Evolutionary conservation across 345 rosid species (phyloP).

Genomic region (Ailanthus altissimus): DNA sequence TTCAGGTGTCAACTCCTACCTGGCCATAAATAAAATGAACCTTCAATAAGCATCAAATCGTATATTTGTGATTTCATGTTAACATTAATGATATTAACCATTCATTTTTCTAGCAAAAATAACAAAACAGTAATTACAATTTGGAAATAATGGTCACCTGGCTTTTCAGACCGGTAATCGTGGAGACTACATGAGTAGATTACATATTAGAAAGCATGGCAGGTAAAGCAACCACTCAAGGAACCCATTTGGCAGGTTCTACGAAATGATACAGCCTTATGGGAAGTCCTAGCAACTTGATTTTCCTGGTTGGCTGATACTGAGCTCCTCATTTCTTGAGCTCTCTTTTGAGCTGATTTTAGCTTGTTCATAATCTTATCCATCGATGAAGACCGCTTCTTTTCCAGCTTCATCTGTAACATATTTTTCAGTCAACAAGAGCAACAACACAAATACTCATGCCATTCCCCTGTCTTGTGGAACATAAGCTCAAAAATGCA

Average conservation of each 20-base stretch:
- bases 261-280: conserved; percentile 43
- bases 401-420: conserved; percentile 94
- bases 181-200: conserved; percentile 13
- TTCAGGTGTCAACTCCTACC: conserved; percentile 25
- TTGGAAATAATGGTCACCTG: conserved; percentile 31
- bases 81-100: neutral
- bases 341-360: conserved; percentile 86
- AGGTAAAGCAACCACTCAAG: conserved; percentile 86
- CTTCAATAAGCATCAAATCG: neutral
- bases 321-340: conserved; percentile 88
- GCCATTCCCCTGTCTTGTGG: neutral
- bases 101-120: neutral
- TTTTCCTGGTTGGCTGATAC: conserved; percentile 52
- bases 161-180: conserved; percentile 13
- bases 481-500: conserved; percentile 1
- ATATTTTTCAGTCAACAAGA: conserved; percentile 17
- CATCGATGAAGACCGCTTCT: conserved; percentile 88
- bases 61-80: neutral
- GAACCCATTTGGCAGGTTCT: conserved; percentile 64
- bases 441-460: neutral
- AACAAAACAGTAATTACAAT: neutral
- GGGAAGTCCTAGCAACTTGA: conserved; percentile 47
- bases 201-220: conserved; percentile 64
- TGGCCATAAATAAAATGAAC: conserved; percentile 12
- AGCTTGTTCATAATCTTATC: conserved; percentile 92